Evolutionary conservation across 345 rosid species (phyloP).

Genomic region (Iberis pinnata): DNA sequence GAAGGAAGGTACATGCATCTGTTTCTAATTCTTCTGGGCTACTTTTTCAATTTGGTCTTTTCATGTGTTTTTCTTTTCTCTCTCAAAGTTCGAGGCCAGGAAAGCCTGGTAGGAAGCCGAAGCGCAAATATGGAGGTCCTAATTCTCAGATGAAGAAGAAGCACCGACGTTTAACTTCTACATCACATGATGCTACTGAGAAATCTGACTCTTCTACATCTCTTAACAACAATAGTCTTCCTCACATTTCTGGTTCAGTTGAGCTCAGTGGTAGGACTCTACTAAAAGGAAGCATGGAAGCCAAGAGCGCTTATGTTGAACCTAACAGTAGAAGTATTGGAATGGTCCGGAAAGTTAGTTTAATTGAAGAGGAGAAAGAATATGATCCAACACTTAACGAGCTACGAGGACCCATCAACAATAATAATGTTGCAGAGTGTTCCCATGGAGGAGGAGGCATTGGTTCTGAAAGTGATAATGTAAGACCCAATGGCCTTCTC

Average conservation of each 20-base stretch:
- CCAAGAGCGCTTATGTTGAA: conserved; percentile 29
- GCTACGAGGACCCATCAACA: conserved; percentile 47
- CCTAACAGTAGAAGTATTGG: conserved; percentile 41
- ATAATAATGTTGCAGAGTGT: conserved; percentile 39
- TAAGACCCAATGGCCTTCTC: conserved; percentile 40
- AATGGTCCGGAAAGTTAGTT: conserved; percentile 25
- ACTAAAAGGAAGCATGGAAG: conserved; percentile 34
- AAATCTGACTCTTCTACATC: conserved; percentile 37
- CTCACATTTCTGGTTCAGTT: conserved; percentile 27
- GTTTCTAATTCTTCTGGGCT: not conserved
- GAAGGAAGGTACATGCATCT: conserved; percentile 60
- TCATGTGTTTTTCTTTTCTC: conserved; percentile 7
- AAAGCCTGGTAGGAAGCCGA: conserved; percentile 75
- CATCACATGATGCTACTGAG: conserved; percentile 34
- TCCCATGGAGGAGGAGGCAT: conserved; percentile 38
- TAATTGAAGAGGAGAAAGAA: conserved; percentile 47
- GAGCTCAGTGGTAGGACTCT: conserved; percentile 31
- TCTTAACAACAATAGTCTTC: conserved; percentile 33
- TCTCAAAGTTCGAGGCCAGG: conserved; percentile 60
- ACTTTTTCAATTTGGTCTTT: not conserved
- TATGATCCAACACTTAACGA: conserved; percentile 88
- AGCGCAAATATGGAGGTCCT: conserved; percentile 58
- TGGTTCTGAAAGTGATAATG: conserved; percentile 39
- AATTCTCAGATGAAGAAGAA: conserved; percentile 63
- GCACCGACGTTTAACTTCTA: conserved; percentile 38